phyloP scores from a whole-genome alignment of 2,329 filamentous ascomycete genomes.

The Geosmithia flava region DNA sequence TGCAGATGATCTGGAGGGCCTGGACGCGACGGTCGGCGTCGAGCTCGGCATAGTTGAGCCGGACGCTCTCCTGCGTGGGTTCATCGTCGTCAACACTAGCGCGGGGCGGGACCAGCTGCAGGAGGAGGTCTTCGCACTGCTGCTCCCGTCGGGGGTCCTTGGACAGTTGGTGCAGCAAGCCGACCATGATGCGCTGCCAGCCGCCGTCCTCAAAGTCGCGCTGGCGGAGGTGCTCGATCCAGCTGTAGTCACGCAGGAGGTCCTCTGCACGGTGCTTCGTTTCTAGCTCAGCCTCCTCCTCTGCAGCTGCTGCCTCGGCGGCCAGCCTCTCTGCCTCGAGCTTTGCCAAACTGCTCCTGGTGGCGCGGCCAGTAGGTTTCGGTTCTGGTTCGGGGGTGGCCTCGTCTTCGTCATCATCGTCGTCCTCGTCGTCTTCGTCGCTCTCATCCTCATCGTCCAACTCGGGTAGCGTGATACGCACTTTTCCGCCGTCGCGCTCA shows the following conservation, averaged over 20 bases:
- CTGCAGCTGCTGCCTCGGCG: conserved; percentile 42
- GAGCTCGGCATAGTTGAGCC: conserved; percentile 58
- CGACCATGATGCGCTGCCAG: conserved; percentile 85
- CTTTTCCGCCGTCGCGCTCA: conserved; percentile 62
- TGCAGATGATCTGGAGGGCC: conserved; percentile 73
- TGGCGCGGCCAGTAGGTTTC: conserved; percentile 57
- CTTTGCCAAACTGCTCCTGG: conserved; percentile 76
- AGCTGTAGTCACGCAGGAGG: conserved; percentile 61
- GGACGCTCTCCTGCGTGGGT: conserved; percentile 63
- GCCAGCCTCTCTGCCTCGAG: conserved; percentile 60
- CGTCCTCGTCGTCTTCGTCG: conserved; percentile 44
- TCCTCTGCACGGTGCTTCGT: conserved; percentile 61
- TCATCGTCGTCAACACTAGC: conserved; percentile 38
- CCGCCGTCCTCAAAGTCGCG: conserved; percentile 80
- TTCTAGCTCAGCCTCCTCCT: conserved; percentile 32
- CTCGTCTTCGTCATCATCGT: conserved; percentile 44
- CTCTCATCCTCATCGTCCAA: conserved; percentile 61
- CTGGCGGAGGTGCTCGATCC: conserved; percentile 73
- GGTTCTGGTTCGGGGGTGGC: conserved; percentile 61
- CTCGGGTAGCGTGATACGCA: conserved; percentile 68
- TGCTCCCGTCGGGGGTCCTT: conserved; percentile 57
- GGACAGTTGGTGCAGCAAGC: conserved; percentile 74
- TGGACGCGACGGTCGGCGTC: conserved; percentile 75
- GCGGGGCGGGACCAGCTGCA: conserved; percentile 61
- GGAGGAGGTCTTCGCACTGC: conserved; percentile 67